phyloP scores from a whole-genome alignment of 164 flowering plant genomes.

The Umbilicus rupestris region DNA sequence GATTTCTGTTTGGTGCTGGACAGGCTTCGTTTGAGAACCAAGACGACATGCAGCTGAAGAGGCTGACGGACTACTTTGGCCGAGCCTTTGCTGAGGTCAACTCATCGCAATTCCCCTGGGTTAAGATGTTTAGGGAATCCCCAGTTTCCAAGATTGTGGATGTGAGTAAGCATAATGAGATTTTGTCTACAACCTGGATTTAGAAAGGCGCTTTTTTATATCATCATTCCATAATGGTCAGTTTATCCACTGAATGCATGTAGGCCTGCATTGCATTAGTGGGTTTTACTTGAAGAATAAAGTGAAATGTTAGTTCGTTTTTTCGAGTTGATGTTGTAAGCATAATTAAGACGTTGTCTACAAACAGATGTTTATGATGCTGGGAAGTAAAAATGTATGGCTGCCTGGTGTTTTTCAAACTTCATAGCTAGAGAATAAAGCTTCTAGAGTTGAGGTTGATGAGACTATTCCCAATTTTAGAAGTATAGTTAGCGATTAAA shows the following conservation, averaged over 20 bases:
- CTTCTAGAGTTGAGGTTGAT: neutral
- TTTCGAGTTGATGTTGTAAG: neutral
- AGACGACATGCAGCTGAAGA: conserved; percentile 48
- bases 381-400: neutral
- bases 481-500: neutral
- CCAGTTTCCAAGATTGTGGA: conserved; percentile 43
- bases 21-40: conserved; percentile 43
- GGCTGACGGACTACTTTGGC: conserved; percentile 62
- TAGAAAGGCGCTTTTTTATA: too few species aligned
- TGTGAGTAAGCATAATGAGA: conserved; percentile 29
- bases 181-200: neutral
- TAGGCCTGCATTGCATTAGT: too few species aligned
- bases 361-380: neutral
- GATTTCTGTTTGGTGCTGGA: neutral
- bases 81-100: conserved; percentile 43
- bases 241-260: too few species aligned
- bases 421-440: too few species aligned
- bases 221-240: neutral
- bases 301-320: too few species aligned
- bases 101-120: conserved; percentile 54
- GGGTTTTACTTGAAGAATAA: too few species aligned
- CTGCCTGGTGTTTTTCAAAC: too few species aligned
- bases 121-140: conserved; percentile 47
- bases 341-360: neutral
- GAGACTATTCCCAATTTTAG: too few species aligned